A percentile compares a stretch with the other conserved stretches of the same genome.
These are phyloP conservation scores for Beauveria caledonica DNA, from an alignment of 2,329 filamentous ascomycete genomes.

Conservation along the genomic window DNA sequence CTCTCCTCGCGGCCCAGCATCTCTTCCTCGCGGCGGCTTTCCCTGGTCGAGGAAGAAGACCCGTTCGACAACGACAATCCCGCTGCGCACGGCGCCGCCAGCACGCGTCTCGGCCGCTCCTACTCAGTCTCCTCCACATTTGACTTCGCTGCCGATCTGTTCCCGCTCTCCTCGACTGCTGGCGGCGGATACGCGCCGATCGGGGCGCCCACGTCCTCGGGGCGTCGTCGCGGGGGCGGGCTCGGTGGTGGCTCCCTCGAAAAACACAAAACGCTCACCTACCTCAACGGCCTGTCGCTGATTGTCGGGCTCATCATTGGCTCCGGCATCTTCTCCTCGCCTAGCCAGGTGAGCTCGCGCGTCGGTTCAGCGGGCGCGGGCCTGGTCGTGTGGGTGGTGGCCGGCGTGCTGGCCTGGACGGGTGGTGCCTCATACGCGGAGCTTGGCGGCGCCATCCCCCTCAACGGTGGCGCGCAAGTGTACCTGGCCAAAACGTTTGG, in stretches of 20 bases:
- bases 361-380: conserved; percentile 86
- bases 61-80: conserved; percentile 55
- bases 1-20: conserved; percentile 75
- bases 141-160: conserved; percentile 88
- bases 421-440: conserved; percentile 93
- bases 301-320: conserved; percentile 93
- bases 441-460: conserved; percentile 85
- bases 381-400: conserved; percentile 83
- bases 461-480: conserved; percentile 90
- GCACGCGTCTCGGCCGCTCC: conserved; percentile 45
- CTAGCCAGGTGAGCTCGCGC: conserved; percentile 84
- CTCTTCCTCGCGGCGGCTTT: conserved; percentile 85
- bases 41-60: conserved; percentile 73
- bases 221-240: conserved; percentile 36
- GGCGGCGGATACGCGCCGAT: conserved; percentile 71
- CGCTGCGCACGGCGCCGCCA: conserved; percentile 24
- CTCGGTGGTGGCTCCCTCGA: conserved; percentile 75
- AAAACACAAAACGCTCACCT: conserved; percentile 92
- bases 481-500: conserved; percentile 96
- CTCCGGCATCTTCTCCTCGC: conserved; percentile 91
- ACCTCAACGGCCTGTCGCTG: conserved; percentile 83
- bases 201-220: conserved; percentile 60
- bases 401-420: conserved; percentile 91
- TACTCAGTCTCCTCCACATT: conserved; percentile 92
- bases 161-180: conserved; percentile 78